Base-by-base conservation (phyloP, 768 basidiomycete genomes). In the Tylopilus plumbeoviolaceoides region DNA sequence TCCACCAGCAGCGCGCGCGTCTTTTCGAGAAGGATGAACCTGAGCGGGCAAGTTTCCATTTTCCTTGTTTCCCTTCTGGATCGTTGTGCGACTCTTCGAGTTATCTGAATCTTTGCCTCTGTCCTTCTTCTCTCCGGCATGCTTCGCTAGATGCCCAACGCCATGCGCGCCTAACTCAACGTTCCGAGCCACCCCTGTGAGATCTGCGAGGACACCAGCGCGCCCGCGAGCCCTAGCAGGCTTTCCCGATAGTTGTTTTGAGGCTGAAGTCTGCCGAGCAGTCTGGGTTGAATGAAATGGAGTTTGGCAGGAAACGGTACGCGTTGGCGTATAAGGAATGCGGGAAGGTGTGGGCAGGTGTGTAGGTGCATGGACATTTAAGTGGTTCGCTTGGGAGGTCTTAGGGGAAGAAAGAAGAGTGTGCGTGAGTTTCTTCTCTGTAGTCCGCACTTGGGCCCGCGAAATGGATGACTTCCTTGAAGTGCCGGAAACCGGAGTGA, bases 121-220 rank as follows among this genome's bases (percentile, higher is more conserved):
- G 7, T 57, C 56, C 45, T 47, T 79, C 53, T 71, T 74, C 44
- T 73, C 62, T 1, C 45, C 40, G 10, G 21, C 48, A 14, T 41
- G 60, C 43, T 10, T 67, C 12, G 27, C 40, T 4, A 52, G 56
- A 36, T 45, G 54, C 33, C 60, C 68, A 27, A 70, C 50, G 17
- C 68, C 68, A 47, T 66, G 70, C 15, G 63, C 70, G 14, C 59
- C 52, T 0, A 67, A 46, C 44, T 68, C 68, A 45, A 67, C 66
- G 27, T 71, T 70, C 42, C 64, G 65, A 53, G 66, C 61, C 20
- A 72, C 60, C 7, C 68, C 67, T 6, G 75, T 78, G 25, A 78
- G 58, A 49, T 79, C 76, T 10, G 62, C 68, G 9, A 79, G 63
- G 21, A 69, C 72, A 17, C 69, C 68, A 18, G 50, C 65, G 11